Base-by-base conservation (phyloP, 2,329 filamentous ascomycete species). In the Clonostachys solani region DNA sequence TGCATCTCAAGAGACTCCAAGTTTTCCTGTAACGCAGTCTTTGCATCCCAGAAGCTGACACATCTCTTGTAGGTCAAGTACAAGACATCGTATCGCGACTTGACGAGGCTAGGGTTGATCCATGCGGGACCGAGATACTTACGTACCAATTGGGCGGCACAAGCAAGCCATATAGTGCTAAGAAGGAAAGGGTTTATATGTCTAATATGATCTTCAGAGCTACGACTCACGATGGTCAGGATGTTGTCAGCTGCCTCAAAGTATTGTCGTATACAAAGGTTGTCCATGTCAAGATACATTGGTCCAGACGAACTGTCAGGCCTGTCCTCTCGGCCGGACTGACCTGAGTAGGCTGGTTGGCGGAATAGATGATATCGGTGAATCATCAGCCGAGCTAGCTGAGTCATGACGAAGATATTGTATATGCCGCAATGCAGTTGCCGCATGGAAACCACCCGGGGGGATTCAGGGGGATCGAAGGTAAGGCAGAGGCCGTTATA, bases 371-470 rank as follows among this genome's bases (percentile, higher is more conserved):
- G 53, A 46, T 62, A 59, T 38, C 61, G 57, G 42, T 60, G 51
- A 33, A 62, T 60, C 63, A 67, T 65, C 44, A 67, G 53, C 9
- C 57, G 53, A 12, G 60, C 55, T 10, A 67, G 57, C 48, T 66
- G 61, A 0, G 54, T 59, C 62, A 67, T 64, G 33, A 65, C 40
- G 49, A 62, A 57, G 12, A 66, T 61, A 42, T 56, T 57, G 52
- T 64, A 65, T 9, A 61, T 59, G 29, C 52, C 51, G 40, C 52
- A 56, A 46, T 65, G 60, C 10, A 52, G 47, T 34, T 62, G 59
- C 12, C 58, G 55, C 8, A 36, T 29, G 12, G 52, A 58, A 10
- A 35, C 42, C 5, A 42, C 15, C 16, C 56, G 19, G 12, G 44
- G 52, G 33, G 37, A 47, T 3, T 34, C 40, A 5, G 44, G 46